Base-by-base conservation (phyloP, 2,329 filamentous ascomycete species). In the Cordyceps fumosorosea region DNA sequence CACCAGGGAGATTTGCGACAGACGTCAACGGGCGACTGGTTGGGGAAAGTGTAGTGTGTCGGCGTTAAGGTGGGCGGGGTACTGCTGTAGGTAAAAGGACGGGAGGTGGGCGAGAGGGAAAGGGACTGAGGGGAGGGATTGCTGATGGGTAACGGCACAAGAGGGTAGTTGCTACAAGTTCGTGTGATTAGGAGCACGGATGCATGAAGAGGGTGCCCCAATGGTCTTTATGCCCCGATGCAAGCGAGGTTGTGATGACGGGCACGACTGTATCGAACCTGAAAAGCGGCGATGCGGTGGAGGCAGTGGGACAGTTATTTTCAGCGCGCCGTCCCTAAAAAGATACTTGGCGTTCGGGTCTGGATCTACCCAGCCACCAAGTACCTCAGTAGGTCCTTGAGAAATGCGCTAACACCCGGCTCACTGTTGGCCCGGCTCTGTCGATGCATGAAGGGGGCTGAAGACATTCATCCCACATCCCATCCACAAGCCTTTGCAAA, bases 61-160 rank as follows among this genome's bases (percentile, higher is more conserved):
- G 57, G 57, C 24, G 57, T 60, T 52, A 53, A 45, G 57, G 32
- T 20, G 56, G 44, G 57, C 48, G 57, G 48, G 57, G 57, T 53
- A 37, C 45, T 14, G 11, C 10, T 32, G 34, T 22, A 45, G n/a
- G 18, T 20, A n/a, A 1, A 24, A 5, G 12, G 20, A 18, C 20
- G 18, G 42, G 42, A 45, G 24, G n/a, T 12, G 16, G 20, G 11
- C 18, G 22, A 4, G 16, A 29, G 37, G 8, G 48, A 14, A 45
- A 8, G 42, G 24, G 26, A 20, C 14, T 16, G 8, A 34, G n/a
- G 37, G 47, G 14, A 14, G n/a, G 16, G 16, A 26, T 37, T 29
- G 45, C n/a, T 16, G 37, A 40, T 12, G 24, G n/a, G 24, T 12
- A n/a, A 37, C 24, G n/a, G n/a, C 14, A 22, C 2, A 20, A 10